A percentile compares a stretch with the other conserved stretches of the same genome.
Conservation (phyloP, 2,329 filamentous ascomycete species). For the Fusarium mundagurra region DNA sequence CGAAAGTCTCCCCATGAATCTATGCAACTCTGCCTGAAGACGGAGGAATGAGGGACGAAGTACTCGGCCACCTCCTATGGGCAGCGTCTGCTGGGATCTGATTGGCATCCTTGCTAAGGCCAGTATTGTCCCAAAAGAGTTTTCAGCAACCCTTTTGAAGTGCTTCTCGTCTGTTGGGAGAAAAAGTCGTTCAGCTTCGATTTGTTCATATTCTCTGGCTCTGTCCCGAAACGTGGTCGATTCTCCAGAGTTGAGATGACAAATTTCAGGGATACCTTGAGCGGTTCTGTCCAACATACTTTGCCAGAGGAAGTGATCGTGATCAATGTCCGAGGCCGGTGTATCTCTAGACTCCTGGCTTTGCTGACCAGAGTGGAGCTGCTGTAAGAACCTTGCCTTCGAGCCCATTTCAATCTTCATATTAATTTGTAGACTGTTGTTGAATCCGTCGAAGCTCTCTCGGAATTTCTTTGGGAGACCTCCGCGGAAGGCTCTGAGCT, state of each 20-base stretch:
- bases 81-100: neutral
- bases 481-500: neutral
- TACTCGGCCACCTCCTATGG: neutral
- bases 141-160: neutral
- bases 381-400: neutral
- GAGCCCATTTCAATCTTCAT: neutral
- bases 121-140: neutral
- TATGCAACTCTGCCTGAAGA: neutral
- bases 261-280: neutral
- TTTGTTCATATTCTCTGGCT: neutral
- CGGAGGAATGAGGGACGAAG: neutral
- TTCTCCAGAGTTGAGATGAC: neutral
- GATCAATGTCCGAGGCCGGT: neutral
- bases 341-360: neutral
- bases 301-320: neutral
- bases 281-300: neutral
- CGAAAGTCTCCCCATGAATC: neutral
- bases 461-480: neutral
- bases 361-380: neutral
- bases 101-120: neutral
- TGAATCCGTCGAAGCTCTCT: neutral
- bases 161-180: neutral
- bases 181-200: neutral
- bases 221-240: neutral
- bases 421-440: neutral